phyloP scores from a whole-genome alignment of 1,284 basidiomycete genomes.

The Lentinula novae-zelandiae region DNA sequence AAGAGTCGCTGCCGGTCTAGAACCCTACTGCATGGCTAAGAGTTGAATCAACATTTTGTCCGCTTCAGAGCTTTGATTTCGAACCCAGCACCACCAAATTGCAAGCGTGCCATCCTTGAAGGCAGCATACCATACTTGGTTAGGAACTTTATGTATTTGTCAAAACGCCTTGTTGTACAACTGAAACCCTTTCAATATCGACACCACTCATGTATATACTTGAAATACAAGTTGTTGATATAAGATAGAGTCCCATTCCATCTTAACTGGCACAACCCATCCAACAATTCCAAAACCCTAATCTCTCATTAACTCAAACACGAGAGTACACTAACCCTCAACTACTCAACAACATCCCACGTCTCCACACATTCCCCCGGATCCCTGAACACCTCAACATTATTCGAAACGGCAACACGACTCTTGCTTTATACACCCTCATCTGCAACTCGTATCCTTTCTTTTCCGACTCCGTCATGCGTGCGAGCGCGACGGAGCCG shows the following conservation, averaged over 20 bases:
- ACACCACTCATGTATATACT: no score
- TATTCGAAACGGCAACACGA: constrained; percentile 49
- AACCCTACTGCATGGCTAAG: no score
- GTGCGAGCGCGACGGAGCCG: neutral
- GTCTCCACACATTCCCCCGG: constrained; percentile 67
- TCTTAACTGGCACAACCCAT: neutral
- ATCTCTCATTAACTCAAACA: neutral
- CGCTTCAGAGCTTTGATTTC: no score
- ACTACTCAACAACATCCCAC: constrained; percentile 29
- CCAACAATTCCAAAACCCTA: neutral
- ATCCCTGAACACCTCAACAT: constrained; percentile 57
- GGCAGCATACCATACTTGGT: no score
- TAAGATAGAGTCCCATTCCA: neutral
- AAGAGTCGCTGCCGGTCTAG: no score
- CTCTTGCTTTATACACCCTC: constrained; percentile 57
- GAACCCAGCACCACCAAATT: no score
- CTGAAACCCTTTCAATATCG: no score
- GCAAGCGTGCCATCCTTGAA: no score
- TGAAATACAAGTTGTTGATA: neutral
- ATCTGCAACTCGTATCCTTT: constrained; percentile 53
- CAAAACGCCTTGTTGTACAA: no score
- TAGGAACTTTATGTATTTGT: no score
- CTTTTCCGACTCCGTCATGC: constrained; percentile 45
- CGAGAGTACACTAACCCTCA: neutral
- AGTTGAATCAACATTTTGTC: no score